Base-by-base conservation (phyloP, 129 eudicot species). In the Escallonia rubra region DNA sequence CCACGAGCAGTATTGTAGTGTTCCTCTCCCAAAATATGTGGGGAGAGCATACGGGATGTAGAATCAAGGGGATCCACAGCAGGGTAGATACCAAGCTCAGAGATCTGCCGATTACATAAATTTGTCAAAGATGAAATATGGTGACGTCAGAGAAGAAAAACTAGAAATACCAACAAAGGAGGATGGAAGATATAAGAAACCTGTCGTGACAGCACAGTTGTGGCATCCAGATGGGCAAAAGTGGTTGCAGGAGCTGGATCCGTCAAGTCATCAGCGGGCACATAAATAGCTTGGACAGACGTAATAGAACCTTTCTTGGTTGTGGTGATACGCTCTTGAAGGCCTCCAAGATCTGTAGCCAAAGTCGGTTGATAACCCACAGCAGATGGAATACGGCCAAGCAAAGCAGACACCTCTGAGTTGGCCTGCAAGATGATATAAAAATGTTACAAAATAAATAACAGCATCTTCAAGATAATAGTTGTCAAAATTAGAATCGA, bases 241-340 rank as follows among this genome's bases (percentile, higher is more conserved):
- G 87, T 85, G 9, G 91, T 85, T 56, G 91, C 87, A 63, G 91
- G 91, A 55, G 91, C 87, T 41, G 91, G 91, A 82, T 85, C 91
- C n/a, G 91, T 85, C 91, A 85, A 81, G 71, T 85, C 91, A 79
- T 85, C 87, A 79, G 87, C 91, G 39, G 91, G 91, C 76, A 85
- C 91, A 70, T 85, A 85, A 41, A 85, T 85, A 46, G 91, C 91
- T 64, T 82, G 91, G 60, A 85, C 85, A 0, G 91, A 85, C 14
- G 87, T 85, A 46, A 85, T 85, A 47, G 91, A 85, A 59, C 91
- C 91, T 47, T 85, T 85, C 84, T 81, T 85, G 10, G 90, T 85
- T 4, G 90, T 85, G 9, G 90, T 85, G 67, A 85, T 85, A 78
- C 90, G 90, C 69, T 85, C 90, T 55, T 85, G 90, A 72, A 85